Base-by-base conservation (phyloP, 2,329 filamentous ascomycete species). In the Pestalotiopsis sp. region DNA sequence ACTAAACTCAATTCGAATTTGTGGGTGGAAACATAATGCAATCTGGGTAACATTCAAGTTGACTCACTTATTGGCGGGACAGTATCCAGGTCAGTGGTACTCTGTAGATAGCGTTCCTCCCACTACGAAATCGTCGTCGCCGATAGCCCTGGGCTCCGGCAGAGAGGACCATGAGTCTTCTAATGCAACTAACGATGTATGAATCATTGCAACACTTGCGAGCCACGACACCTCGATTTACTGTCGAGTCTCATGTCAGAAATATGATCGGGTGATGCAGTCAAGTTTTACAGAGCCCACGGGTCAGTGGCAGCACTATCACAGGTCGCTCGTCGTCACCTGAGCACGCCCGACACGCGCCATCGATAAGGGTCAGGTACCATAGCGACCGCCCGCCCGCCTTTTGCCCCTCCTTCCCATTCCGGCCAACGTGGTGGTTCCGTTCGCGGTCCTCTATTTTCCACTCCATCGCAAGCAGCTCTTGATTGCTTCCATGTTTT, bases 361-460 rank as follows among this genome's bases (percentile, higher is more conserved):
- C 45, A 17, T 52, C 45, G 45, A 52, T 52, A 52, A 52, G 45
- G 45, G 45, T 36, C 31, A 36, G 31, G 31, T 36, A 36, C 31
- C 31, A 31, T n/a, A 13, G 27, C 25, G 17, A 23, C 25, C 59
- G 38, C 31, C 59, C 36, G 63, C 25, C 27, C 36, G 63, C 25
- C 27, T 27, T 25, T 49, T 65, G 63, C 63, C 63, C 63, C 63
- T 65, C 63, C 63, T 65, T 65, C 63, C 63, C 41, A 57, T 57
- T 23, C 49, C 49, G 63, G 63, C 61, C 38, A 52, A 20, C 25
- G 20, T 45, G 39, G 39, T 64, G 20, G 11, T 14, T 6, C 27
- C 61, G 61, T n/a, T 45, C 12, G 38, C 20, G 38, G 39, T 27
- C 61, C 38, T 41, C 49, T 31, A 12, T 45, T 52, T n/a, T 41